Base-by-base conservation (phyloP, 1,284 basidiomycete genomes). In the Macrocystidia cucumis region DNA sequence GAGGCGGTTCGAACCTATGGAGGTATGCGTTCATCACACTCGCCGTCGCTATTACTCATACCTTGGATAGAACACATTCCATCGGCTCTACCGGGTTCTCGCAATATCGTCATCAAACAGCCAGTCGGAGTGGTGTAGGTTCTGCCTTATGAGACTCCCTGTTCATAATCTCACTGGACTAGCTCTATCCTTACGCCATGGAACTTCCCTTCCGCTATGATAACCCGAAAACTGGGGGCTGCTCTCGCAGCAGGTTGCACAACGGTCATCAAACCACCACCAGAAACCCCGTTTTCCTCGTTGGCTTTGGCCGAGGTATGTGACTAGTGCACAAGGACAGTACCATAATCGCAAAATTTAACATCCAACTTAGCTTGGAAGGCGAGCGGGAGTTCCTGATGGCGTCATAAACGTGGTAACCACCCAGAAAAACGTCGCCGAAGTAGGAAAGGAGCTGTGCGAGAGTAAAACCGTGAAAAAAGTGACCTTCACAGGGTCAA, bases 191-290 rank as follows among this genome's bases (percentile, higher is more conserved):
- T 89, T 30, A 88, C 85, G 1, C 85, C 85, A 34, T 89, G 85
- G 89, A 92, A 93, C 59, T 95, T 96, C 64, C 91, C 91, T 5
- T 91, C 87, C 14, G 92, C 91, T 0, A 96, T 96, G 86, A 87
- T 91, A 31, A 88, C 87, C 0, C 81, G 91, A 13, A 95, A 95
- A 57, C 63, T 93, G 9, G 89, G 78, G 11, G 83, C 91, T 18
- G 91, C 91, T 9, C 75, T 98, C 11, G 90, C 92, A 6, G 92
- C 92, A 11, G 96, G 96, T 16, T 98, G 96, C 59, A 98, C 95
- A 0, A 74, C 81, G 1, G 93, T 99, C 37, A 80, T 98, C 60
- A 98, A 99, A 56, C 92, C 93, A 2, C 85, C 96, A 2, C 77
- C 92, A 1, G 95, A 99, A 62, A 93, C 96, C 0, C 96, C 96